Evolutionary conservation across 192 early-diverging fungal species (phyloP).

Genomic region (Phlyctochytrium planicorne): DNA sequence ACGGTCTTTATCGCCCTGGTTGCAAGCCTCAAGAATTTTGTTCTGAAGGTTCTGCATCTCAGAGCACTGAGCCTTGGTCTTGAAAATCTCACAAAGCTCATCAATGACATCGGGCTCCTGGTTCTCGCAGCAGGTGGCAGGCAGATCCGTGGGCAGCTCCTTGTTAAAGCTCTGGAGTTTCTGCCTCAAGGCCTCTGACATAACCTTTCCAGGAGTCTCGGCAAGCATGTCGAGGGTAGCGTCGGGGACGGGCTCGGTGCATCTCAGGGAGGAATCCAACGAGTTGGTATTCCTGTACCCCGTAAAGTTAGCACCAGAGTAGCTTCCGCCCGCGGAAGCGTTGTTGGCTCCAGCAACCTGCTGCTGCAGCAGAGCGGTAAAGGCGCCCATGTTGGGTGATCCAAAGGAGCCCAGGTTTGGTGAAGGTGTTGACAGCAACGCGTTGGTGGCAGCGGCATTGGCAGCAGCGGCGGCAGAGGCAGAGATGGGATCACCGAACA

Average conservation of each 20-base stretch:
- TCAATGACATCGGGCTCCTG: constrained; percentile 30
- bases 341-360: not conserved
- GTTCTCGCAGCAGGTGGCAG: constrained; percentile 10
- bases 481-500: constrained; percentile 8
- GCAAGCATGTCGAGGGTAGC: not conserved
- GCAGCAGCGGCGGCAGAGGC: constrained; percentile 1
- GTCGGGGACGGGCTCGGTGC: too few species aligned
- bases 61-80: constrained; percentile 36
- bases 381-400: not conserved
- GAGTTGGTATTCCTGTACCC: not conserved
- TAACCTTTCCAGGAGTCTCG: not conserved
- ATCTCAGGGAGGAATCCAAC: not conserved
- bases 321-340: not conserved
- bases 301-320: not conserved
- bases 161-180: constrained; percentile 11
- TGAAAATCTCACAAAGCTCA: constrained; percentile 42
- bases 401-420: not conserved
- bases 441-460: constrained; percentile 1
- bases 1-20: constrained; percentile 27
- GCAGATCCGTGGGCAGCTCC: not conserved
- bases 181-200: not conserved
- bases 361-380: not conserved
- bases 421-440: constrained; percentile 4
- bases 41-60: constrained; percentile 33
- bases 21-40: constrained; percentile 34